Evolutionary conservation across 495 filamentous ascomycete genomes (phyloP).

Genomic region (Aspergillus campestris): DNA sequence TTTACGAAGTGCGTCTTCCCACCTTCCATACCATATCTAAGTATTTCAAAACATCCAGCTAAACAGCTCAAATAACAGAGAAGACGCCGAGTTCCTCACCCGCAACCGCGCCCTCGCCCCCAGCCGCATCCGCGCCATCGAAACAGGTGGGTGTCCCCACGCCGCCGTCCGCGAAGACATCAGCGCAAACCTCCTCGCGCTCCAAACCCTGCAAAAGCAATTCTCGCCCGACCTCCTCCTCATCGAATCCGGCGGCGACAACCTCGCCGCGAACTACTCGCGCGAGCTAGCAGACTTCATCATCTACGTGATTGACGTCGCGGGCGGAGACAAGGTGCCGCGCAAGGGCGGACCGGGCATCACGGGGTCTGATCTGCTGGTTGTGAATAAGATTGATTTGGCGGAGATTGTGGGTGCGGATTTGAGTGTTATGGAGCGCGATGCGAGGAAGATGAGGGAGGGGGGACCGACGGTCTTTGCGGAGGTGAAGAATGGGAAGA

Average conservation of each 20-base stretch:
- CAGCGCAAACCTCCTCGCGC: conserved; percentile 79
- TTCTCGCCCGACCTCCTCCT: conserved; percentile 71
- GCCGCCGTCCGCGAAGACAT: conserved; percentile 98
- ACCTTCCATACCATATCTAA: background rate
- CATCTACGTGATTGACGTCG: conserved; percentile 96
- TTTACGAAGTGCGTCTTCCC: conserved; percentile 58
- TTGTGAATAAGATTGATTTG: conserved; percentile 95
- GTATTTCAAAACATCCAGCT: background rate
- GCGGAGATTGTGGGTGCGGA: conserved; percentile 89
- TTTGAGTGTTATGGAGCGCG: conserved; percentile 86
- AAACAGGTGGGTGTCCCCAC: conserved; percentile 96
- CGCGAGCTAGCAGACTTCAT: conserved; percentile 94
- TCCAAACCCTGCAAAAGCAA: conserved; percentile 72
- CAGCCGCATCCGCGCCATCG: conserved; percentile 82
- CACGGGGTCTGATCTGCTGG: conserved; percentile 83
- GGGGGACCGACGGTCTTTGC: conserved; percentile 96
- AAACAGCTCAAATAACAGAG: no score
- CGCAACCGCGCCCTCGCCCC: conserved; percentile 75
- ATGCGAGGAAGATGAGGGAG: conserved; percentile 90
- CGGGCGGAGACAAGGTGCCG: conserved; percentile 94
- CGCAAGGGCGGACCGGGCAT: conserved; percentile 95
- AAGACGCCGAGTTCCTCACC: conserved; percentile 96
- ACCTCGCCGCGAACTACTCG: conserved; percentile 92
- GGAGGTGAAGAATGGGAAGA: conserved; percentile 78
- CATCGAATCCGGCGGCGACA: conserved; percentile 93